These are phyloP conservation scores for Pleurotus cornucopiae DNA, from an alignment of 768 basidiomycete species.

Conservation along the genomic window DNA sequence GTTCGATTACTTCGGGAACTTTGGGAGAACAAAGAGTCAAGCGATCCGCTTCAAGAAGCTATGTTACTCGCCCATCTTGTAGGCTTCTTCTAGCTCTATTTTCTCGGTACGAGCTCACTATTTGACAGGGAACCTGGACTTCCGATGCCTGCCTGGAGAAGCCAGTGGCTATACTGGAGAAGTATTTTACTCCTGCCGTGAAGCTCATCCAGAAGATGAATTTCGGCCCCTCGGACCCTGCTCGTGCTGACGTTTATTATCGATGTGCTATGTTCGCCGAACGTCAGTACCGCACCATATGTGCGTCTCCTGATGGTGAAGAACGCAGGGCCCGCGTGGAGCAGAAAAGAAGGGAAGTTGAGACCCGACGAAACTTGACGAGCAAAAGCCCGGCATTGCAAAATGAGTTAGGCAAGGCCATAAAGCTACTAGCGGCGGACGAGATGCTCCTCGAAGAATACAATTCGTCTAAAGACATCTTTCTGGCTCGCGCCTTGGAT, in stretches of 20 bases:
- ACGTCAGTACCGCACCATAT: conserved; percentile 70
- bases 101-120: neutral
- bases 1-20: conserved; percentile 62
- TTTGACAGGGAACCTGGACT: conserved; percentile 80
- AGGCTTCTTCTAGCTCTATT: conserved; percentile 17
- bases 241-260: conserved; percentile 61
- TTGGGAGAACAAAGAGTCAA: conserved; percentile 19
- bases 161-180: conserved; percentile 60
- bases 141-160: conserved; percentile 82
- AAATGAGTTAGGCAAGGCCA: conserved; percentile 24
- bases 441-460: conserved; percentile 52
- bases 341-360: conserved; percentile 70
- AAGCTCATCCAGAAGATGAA: conserved; percentile 20
- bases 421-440: conserved; percentile 38
- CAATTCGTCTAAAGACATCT: conserved; percentile 45
- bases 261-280: conserved; percentile 90
- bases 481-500: conserved; percentile 70
- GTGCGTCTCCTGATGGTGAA: conserved; percentile 64
- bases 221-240: conserved; percentile 14
- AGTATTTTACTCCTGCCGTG: conserved; percentile 69
- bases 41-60: conserved; percentile 19
- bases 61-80: conserved; percentile 63
- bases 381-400: conserved; percentile 14
- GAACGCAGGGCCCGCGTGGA: conserved; percentile 69
- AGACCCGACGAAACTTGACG: conserved; percentile 31